Evolutionary conservation across 2,329 filamentous ascomycete species (phyloP).

Genomic region (Dactylellina sp.): DNA sequence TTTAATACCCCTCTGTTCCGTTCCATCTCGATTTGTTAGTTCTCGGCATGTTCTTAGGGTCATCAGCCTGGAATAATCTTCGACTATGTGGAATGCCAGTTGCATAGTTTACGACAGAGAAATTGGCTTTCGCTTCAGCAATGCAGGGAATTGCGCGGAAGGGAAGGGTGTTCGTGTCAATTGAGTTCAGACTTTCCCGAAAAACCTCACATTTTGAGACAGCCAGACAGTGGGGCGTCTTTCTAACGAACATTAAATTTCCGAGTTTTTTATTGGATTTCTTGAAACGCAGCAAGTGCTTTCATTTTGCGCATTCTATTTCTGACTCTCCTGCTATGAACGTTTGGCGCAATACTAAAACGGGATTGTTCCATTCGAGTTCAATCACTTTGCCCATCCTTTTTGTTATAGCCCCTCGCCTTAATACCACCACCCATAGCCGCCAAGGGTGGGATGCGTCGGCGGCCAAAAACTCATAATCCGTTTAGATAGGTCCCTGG

Average conservation of each 20-base stretch:
- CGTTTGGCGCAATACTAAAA: background rate
- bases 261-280: conserved; percentile 7
- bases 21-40: background rate
- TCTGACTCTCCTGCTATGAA: conserved; percentile 8
- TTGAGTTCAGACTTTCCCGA: conserved; percentile 33
- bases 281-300: conserved; percentile 7
- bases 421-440: conserved; percentile 14
- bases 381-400: background rate
- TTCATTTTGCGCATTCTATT: conserved; percentile 27
- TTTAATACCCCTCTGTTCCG: background rate
- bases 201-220: conserved; percentile 38
- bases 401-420: conserved; percentile 6
- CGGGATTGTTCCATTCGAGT: too few relatives aligned
- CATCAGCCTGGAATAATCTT: background rate
- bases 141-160: conserved; percentile 22
- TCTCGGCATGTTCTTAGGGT: background rate
- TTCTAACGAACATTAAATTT: conserved; percentile 30
- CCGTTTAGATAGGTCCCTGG: conserved; percentile 27
- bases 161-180: conserved; percentile 25
- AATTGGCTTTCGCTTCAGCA: conserved; percentile 22
- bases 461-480: conserved; percentile 4
- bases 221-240: conserved; percentile 6
- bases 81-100: background rate
- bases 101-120: background rate
- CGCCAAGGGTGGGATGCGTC: conserved; percentile 17